phyloP scores from a whole-genome alignment of 2,329 filamentous ascomycete genomes.

The Penicillium sp. region DNA sequence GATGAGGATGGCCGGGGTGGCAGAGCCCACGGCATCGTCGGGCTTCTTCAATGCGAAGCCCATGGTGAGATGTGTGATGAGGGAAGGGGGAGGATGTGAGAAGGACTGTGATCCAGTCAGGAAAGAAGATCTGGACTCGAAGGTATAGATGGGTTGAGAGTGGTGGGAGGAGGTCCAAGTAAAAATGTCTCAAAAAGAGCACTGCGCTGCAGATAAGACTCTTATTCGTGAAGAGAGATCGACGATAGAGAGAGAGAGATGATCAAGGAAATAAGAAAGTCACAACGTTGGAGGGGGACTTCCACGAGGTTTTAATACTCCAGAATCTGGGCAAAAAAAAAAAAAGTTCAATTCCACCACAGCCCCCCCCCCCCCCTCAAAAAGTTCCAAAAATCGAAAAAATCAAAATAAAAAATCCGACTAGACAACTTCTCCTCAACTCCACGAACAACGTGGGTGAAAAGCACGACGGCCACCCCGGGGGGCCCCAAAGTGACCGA shows the following conservation, averaged over 20 bases:
- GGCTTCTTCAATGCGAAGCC: constrained; percentile 42
- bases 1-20: constrained; percentile 48
- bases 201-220: constrained; percentile 5
- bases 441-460: background rate
- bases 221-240: constrained; percentile 1
- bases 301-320: constrained; percentile 6
- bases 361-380: too few species aligned
- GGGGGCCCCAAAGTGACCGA: background rate
- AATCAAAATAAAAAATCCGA: too few species aligned
- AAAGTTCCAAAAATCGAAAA: too few species aligned
- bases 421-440: background rate
- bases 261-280: background rate
- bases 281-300: background rate
- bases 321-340: background rate
- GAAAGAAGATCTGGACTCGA: background rate
- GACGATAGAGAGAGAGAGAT: constrained; percentile 2
- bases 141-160: background rate
- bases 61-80: constrained; percentile 26
- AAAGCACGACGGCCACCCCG: background rate
- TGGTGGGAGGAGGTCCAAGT: too few species aligned
- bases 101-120: background rate
- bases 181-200: background rate
- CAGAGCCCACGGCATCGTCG: constrained; percentile 41
- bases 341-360: too few species aligned
- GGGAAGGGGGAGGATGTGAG: background rate